Base-by-base conservation (phyloP, 148 eudicot species). In the Fagopyrum esculentum region DNA sequence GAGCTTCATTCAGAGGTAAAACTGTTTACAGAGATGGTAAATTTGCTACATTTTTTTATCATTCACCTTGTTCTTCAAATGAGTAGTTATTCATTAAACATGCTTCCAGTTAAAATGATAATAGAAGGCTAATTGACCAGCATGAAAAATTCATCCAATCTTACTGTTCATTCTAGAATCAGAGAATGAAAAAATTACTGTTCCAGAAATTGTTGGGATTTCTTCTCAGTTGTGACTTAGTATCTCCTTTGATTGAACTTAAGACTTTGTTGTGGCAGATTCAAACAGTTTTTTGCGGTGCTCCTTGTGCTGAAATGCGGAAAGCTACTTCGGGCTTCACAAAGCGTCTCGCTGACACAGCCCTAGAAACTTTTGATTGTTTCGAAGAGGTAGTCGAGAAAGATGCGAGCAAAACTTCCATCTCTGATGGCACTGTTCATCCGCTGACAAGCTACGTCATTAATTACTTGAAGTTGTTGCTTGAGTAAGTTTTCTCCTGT, bases 331-430 rank as follows among this genome's bases (percentile, higher is more conserved):
- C 88, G 77, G 94, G 96, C 83, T 84, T 95, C 83, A 92, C 97
- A 57, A 92, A 90, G 86, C 88, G 92, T 75, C 97, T 95, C 78
- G 97, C 99, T 69, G 97, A 84, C 79, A 92, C 96, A 49, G 99
- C 96, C 59, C 87, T 87, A 81, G 97, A 95, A 72, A 95, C 99
- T 48, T 92, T 92, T 84, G 88, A 88, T 85, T 97, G 90, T 86
- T 95, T 95, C 83, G 97, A 92, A 86, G 99, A 95, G 84, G 99
- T 93, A 69, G 97, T 92, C 82, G 96, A 92, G 81, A 95, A 92
- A 79, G 97, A 95, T 84, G 97, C 99, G 40, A 92, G 97, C 74
- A 92, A 87, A 86, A 95, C 96, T 77, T 87, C 97, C 59, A 93
- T 90, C 19, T 73, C 87, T 80, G 99, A 92, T 85, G 99, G 97